Evolutionary conservation across 225 moss, liverwort and hornwort species (phyloP), one percentile per base, ranked within the genome.

Genomic region (Asterella californica): DNA sequence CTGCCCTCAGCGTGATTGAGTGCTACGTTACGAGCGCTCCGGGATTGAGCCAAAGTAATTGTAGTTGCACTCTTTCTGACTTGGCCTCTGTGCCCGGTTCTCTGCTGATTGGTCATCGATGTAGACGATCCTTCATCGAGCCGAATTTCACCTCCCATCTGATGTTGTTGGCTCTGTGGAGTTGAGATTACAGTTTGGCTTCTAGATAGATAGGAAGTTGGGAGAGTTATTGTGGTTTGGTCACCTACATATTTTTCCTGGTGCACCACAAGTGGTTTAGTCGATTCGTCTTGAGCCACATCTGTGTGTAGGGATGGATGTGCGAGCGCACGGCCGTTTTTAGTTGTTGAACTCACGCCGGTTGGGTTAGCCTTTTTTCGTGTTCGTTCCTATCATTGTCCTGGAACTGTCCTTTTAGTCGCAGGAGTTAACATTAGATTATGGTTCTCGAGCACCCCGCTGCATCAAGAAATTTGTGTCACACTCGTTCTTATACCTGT

Each of bases 1-100:
- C 33, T 70, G 76, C 37, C 52, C 52, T 27, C 78, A 69, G 57
- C 78, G 76, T 80, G 80, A 77, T 84, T 65, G 72, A 57, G 66
- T 70, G 65, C 54, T 70, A 59, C 52, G 48, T 15, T 47, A 15
- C 19, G 60, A 65, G 50, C 52, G 70, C 30, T 62, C 53, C 21
- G 49, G 74, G 71, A 85, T 85, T 85, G 71, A 42, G 14, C 25
- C 14, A 74, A 68, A 75, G 76, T 37, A 42, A 36, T 63, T 70
- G 66, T 81, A 46, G 67, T 76, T 72, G 30, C 61, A 42, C 80
- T 53, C n/a, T 69, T 3, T 70, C 50, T 69, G 69, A 25, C 76
- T 57, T 61, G 69, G 57, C 36, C 36, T 32, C n/a, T 45, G 45
- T 75, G 63, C 32, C 24, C n/a, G n/a, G 4, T 46, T 70, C 70